Base-by-base conservation (phyloP, 2,329 filamentous ascomycete genomes). In the Diaporthe sp. region DNA sequence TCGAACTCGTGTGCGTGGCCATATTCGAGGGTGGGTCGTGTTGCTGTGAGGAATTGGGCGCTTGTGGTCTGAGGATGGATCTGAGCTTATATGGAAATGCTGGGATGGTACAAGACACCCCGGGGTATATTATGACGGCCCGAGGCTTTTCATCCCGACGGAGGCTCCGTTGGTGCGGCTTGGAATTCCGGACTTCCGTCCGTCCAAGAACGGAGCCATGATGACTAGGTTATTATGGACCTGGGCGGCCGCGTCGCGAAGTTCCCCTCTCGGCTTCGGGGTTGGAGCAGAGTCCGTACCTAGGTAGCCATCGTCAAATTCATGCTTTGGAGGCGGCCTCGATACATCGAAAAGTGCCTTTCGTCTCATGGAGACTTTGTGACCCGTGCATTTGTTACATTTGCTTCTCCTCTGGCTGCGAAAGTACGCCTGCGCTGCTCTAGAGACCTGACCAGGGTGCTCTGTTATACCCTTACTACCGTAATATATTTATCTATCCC, bases 191-290 rank as follows among this genome's bases (percentile, higher is more conserved):
- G 28, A 25, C 9, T 25, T 68, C 47, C 47, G 12, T 17, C 13
- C 22, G 31, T 22, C 13, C 4, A 31, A 44, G 60, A 25, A 61
- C 37, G 15, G 60, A 31, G 39, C 17, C 28, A 25, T 10, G 9
- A 5, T 25, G 61, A 47, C 17, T 22, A 10, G 25, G n/a, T 12
- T 12, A 15, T 55, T 8, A 15, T 31, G 25, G 28, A 44, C 44
- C 20, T 49, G 44, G 44, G 44, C 20, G 20, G 44, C 20, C 44
- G 44, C 44, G 31, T 37, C 17, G 17, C 15, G 12, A n/a, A 2
- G 25, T 68, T 53, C 65, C 65, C 65, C 65, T 68, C 65, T 68
- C 31, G 65, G 65, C 12, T 20, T 20, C 47, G 65, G 65, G 47
- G 3, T 53, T 28, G 15, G 31, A 39, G 65, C 22, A 53, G 22